phyloP scores from a whole-genome alignment of 441 rosid genomes.

The Erysimum pusillum region DNA sequence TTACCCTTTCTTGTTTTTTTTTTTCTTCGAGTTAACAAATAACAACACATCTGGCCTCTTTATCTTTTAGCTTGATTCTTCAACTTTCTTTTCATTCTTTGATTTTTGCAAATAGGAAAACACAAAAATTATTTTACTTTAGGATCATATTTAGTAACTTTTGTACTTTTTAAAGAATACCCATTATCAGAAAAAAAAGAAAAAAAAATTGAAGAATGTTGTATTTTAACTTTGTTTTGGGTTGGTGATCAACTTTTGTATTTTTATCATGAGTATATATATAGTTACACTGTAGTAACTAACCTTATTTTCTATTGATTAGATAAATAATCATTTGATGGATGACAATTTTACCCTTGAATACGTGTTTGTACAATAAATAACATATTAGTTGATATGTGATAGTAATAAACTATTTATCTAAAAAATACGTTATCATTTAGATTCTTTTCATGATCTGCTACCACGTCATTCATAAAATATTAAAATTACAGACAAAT shows the following conservation, averaged over 20 bases:
- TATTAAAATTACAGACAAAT: neutral
- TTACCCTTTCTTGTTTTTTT: neutral
- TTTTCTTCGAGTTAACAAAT: neutral
- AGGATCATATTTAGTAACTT: neutral
- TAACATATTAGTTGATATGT: neutral
- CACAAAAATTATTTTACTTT: neutral
- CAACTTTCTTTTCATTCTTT: conserved; percentile 1
- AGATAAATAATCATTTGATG: neutral
- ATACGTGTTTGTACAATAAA: neutral
- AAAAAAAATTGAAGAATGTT: too few species aligned
- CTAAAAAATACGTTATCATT: neutral
- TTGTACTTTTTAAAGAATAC: neutral
- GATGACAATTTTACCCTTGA: neutral
- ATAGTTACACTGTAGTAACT: neutral
- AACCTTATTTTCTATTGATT: neutral
- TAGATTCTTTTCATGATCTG: neutral
- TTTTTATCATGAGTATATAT: neutral
- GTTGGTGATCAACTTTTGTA: conserved; percentile 16
- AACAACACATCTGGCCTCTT: neutral
- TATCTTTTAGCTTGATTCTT: conserved; percentile 1
- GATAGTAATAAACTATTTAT: neutral
- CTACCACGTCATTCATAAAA: neutral
- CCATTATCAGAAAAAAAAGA: too few species aligned
- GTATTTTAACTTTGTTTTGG: neutral
- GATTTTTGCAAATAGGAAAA: neutral